phyloP scores from a whole-genome alignment of 1,284 basidiomycete genomes.

The Austroboletus olivaceoglutinosus region DNA sequence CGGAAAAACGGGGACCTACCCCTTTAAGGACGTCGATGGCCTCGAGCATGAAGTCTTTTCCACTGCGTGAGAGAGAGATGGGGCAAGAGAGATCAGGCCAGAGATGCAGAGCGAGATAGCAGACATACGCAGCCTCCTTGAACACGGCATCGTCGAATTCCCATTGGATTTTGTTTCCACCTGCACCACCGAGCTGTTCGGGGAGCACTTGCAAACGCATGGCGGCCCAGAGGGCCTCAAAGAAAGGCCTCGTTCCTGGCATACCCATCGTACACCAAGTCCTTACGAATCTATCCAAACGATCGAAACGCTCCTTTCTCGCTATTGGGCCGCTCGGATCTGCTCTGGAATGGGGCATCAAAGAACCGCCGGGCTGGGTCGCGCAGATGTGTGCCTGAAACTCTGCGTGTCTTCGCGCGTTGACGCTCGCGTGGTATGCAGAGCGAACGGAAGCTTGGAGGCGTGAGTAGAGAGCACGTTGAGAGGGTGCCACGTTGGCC shows the following conservation, averaged over 20 bases:
- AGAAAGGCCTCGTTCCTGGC: conserved; percentile 79
- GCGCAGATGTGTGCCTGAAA: conserved; percentile 73
- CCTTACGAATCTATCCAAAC: conserved; percentile 65
- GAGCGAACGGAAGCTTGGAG: conserved; percentile 75
- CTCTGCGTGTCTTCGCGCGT: conserved; percentile 66
- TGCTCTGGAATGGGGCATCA: conserved; percentile 65
- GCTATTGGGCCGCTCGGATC: conserved; percentile 58
- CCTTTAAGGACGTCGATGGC: conserved; percentile 80
- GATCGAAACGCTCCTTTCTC: conserved; percentile 70
- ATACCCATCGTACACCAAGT: conserved; percentile 78
- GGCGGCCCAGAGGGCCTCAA: conserved; percentile 71
- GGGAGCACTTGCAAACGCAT: conserved; percentile 73
- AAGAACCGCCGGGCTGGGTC: conserved; percentile 68
- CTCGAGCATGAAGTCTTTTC: conserved; percentile 82
- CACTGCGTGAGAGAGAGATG: conserved; percentile 44
- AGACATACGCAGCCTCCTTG: conserved; percentile 76
- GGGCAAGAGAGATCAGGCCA: conserved; percentile 13
- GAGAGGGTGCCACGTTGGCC: conserved; percentile 69
- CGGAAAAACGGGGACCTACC: conserved; percentile 43
- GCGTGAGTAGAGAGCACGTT: conserved; percentile 73
- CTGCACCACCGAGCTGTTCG: conserved; percentile 70
- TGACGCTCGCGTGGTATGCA: conserved; percentile 70
- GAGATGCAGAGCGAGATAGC: conserved; percentile 5
- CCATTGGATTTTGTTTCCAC: conserved; percentile 65
- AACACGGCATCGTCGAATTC: conserved; percentile 82